A percentile compares a stretch with the other conserved stretches of the same genome.
phyloP scores from a whole-genome alignment of 495 filamentous ascomycete species.

The Venustampulla echinocandica region DNA sequence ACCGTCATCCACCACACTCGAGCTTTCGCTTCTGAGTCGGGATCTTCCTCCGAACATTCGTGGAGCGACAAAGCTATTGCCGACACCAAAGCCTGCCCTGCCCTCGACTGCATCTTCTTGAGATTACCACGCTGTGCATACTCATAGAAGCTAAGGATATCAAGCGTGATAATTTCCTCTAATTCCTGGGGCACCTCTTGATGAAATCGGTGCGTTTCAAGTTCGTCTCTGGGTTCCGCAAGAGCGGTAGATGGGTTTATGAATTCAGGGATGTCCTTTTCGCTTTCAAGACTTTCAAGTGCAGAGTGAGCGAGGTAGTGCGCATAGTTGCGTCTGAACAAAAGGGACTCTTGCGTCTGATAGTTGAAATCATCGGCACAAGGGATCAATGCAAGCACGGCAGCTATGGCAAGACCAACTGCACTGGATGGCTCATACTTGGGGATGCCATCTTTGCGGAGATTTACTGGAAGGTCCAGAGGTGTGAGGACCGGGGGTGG shows the following conservation, averaged over 20 bases:
- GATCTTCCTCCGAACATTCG: background rate
- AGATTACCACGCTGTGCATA: constrained; percentile 51
- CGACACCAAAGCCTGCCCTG: constrained; percentile 40
- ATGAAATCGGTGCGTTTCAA: constrained; percentile 41
- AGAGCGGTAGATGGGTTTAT: constrained; percentile 3
- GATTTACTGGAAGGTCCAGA: background rate
- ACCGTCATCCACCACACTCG: constrained; percentile 54
- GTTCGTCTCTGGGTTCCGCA: background rate
- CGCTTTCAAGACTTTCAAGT: constrained; percentile 41
- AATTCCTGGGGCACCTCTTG: constrained; percentile 43
- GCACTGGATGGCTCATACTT: constrained; percentile 42
- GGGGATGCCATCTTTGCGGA: constrained; percentile 28
- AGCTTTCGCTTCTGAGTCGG: constrained; percentile 42
- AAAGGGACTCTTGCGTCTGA: constrained; percentile 34
- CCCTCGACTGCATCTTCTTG: constrained; percentile 50
- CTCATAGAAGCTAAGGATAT: constrained; percentile 49
- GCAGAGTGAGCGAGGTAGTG: constrained; percentile 46
- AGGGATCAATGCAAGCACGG: constrained; percentile 45
- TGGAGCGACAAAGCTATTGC: constrained; percentile 1
- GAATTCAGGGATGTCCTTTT: constrained; percentile 46
- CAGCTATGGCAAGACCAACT: constrained; percentile 44
- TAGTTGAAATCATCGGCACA: constrained; percentile 40
- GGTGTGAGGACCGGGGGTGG: constrained; percentile 34
- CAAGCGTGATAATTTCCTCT: constrained; percentile 45
- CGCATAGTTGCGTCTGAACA: constrained; percentile 41